These are phyloP conservation scores for Plectosphaerella plurivora DNA, from an alignment of 2,329 filamentous ascomycete genomes.

Conservation along the genomic window DNA sequence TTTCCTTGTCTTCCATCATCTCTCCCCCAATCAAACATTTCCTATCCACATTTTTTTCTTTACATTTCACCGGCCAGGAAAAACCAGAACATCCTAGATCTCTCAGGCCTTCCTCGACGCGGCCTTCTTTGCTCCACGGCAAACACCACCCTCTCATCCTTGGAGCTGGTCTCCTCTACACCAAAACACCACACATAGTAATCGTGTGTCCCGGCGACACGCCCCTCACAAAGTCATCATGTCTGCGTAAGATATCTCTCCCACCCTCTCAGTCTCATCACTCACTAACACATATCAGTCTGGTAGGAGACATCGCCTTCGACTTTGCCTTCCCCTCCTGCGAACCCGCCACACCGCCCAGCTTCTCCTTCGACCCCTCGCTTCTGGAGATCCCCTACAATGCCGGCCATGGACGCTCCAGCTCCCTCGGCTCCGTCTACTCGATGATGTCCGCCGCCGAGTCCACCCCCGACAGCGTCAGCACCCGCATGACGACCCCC, in stretches of 20 bases:
- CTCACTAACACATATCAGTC: constrained; percentile 39
- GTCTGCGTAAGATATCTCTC: constrained; percentile 31
- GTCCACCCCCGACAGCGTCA: constrained; percentile 59
- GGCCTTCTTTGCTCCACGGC: constrained; percentile 16
- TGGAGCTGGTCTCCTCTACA: constrained; percentile 13
- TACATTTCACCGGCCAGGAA: constrained; percentile 4
- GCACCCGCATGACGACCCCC: constrained; percentile 66
- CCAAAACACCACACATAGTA: constrained; percentile 9
- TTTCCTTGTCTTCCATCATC: constrained; percentile 5
- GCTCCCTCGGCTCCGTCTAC: constrained; percentile 63
- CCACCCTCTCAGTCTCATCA: constrained; percentile 6
- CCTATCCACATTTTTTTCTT: constrained; percentile 4
- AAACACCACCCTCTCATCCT: constrained; percentile 9
- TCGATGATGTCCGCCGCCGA: constrained; percentile 59
- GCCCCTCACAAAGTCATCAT: constrained; percentile 24
- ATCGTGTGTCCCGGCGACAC: constrained; percentile 10
- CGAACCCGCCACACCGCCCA: constrained; percentile 45
- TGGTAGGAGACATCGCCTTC: constrained; percentile 59
- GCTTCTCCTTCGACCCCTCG: constrained; percentile 52
- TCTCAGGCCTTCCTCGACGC: constrained; percentile 17
- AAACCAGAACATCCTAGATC: constrained; percentile 13
- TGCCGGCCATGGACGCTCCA: constrained; percentile 55
- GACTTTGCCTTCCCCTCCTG: constrained; percentile 55
- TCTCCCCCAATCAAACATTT: background rate
- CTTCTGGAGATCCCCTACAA: constrained; percentile 51